Conservation (phyloP, 306 rosid species). For the Elaeagnus macrophylla region DNA sequence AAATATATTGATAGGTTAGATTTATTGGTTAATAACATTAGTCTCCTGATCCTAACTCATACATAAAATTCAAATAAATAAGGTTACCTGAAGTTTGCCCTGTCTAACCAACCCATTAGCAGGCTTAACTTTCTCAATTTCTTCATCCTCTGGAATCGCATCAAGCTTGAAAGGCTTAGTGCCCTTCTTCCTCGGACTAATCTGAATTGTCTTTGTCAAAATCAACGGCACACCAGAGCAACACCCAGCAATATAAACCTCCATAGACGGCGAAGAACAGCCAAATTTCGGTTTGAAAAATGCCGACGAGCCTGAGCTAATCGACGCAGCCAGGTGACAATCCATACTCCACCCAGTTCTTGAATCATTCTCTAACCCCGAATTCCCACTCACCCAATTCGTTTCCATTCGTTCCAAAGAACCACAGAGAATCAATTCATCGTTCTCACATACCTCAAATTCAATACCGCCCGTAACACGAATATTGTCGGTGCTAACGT, state of each 20-base stretch:
- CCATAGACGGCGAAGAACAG: slow-evolving; percentile 60
- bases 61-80: too few relatives aligned
- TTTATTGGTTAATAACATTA: too few relatives aligned
- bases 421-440: slow-evolving; percentile 63
- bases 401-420: slow-evolving; percentile 63
- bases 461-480: slow-evolving; percentile 56
- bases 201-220: slow-evolving; percentile 54
- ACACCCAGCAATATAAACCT: slow-evolving; percentile 79
- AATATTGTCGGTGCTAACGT: slow-evolving; percentile 72
- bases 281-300: slow-evolving; percentile 67
- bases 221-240: slow-evolving; percentile 78
- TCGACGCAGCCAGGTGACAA: slow-evolving; percentile 49
- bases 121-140: slow-evolving; percentile 31
- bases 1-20: too few relatives aligned
- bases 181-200: slow-evolving; percentile 59
- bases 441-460: slow-evolving; percentile 73
- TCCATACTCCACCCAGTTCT: slow-evolving; percentile 63
- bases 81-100: slow-evolving; percentile 46
- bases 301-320: slow-evolving; percentile 52
- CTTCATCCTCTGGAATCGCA: slow-evolving; percentile 87
- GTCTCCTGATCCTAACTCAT: too few relatives aligned
- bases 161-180: slow-evolving; percentile 46
- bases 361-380: slow-evolving; percentile 30
- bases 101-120: slow-evolving; percentile 30
- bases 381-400: slow-evolving; percentile 42